Base-by-base conservation (phyloP, 257 asterid species). In the Ajuga chamaepitys region DNA sequence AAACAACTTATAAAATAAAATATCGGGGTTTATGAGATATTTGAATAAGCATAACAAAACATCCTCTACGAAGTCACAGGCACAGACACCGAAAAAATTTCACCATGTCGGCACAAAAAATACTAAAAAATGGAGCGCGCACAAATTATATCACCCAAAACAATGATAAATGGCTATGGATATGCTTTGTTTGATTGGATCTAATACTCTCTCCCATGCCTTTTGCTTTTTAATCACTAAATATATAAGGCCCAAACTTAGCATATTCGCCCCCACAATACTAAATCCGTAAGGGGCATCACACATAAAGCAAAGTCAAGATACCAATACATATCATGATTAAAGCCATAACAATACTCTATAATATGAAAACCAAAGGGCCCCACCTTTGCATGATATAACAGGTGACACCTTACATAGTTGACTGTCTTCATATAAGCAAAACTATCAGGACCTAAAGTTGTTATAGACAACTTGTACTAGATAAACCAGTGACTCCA, bases 331-430 rank as follows among this genome's bases (percentile, higher is more conserved):
- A 35, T 9, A 24, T 12, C n/a, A 40, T 52, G 51, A 52, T 40
- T 45, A 46, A 53, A 53, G 25, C 21, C 9, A 40, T 40, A 18
- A 14, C 7, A 14, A 10, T 34, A 25, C 46, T 10, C 14, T 17
- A 4, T 21, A 40, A 62, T 40, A 52, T 52, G 30, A 53, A 53
- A 62, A 54, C 7, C 18, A 8, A n/a, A 57, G 5, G 54, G 55
- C 68, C 53, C 70, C 54, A 35, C 47, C 4, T 60, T 32, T 42
- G 64, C 65, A 62, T 45, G 63, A 67, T 55, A 20, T 3, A 2
- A 10, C 2, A 42, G 8, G 6, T 3, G 37, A 30, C 37, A 30
- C 24, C 2, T 54, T 22, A n/a, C n/a, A 44, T 25, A 3, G 9
- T 16, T 6, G 10, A 65, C 3, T n/a, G 18, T 16, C 24, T 55